Conservation (phyloP, 2,329 filamentous ascomycete genomes). For the Dissoconium aciculare region DNA sequence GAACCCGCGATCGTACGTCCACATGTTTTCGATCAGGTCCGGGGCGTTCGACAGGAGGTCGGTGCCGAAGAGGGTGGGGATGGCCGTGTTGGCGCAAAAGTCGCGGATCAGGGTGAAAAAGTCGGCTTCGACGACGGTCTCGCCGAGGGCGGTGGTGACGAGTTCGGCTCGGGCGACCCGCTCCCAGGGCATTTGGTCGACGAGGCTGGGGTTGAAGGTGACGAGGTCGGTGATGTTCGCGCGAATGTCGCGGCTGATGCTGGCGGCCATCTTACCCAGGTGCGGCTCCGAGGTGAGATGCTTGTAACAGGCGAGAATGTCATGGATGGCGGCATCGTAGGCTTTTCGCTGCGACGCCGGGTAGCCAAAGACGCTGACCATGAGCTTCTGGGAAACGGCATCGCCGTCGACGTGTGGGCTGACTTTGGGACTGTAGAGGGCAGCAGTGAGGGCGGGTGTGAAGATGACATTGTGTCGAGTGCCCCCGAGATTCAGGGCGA, state of each 20-base stretch:
- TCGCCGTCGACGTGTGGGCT: constrained; percentile 20
- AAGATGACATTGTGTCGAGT: constrained; percentile 37
- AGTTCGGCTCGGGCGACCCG: constrained; percentile 33
- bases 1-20: constrained; percentile 40
- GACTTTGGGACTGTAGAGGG: constrained; percentile 26
- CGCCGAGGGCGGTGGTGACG: constrained; percentile 19
- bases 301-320: constrained; percentile 20
- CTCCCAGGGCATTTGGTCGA: constrained; percentile 51
- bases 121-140: constrained; percentile 36
- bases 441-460: constrained; percentile 33
- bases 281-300: constrained; percentile 36
- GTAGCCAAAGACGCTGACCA: constrained; percentile 29
- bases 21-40: constrained; percentile 40
- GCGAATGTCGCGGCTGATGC: constrained; percentile 28
- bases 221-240: constrained; percentile 40
- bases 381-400: constrained; percentile 14
- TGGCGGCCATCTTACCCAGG: constrained; percentile 28
- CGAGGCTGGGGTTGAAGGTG: constrained; percentile 42
- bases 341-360: constrained; percentile 21
- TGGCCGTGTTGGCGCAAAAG: constrained; percentile 39
- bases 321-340: constrained; percentile 25
- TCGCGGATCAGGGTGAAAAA: constrained; percentile 40
- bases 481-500: constrained; percentile 37
- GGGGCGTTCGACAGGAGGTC: constrained; percentile 39
- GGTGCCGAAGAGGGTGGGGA: constrained; percentile 38